Conservation (phyloP, 306 rosid genomes). For the Corylus americana region DNA sequence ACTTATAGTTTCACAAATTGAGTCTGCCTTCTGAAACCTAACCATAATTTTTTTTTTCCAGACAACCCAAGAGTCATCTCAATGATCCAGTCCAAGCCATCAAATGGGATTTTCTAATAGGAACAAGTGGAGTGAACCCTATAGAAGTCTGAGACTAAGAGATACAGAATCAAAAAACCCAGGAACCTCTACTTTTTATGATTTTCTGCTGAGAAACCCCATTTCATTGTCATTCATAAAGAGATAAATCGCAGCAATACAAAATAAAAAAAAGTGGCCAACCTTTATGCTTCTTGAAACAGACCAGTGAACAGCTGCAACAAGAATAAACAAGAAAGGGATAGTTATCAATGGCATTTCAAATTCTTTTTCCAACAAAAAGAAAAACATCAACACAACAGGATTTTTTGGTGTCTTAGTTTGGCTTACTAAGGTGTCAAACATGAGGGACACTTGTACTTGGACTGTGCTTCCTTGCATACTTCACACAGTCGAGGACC, state of each 20-base stretch:
- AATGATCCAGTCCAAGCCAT: not conserved
- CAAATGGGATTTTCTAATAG: not conserved
- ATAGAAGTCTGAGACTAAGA: not conserved
- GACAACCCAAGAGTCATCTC: not conserved
- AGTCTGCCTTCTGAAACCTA: not conserved
- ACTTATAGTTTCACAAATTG: not conserved
- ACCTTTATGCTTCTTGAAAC: slow-evolving; percentile 95
- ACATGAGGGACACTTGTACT: slow-evolving; percentile 86
- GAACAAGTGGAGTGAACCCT: not conserved
- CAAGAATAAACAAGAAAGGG: slow-evolving; percentile 1
- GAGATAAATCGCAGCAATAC: not conserved
- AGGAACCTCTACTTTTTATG: not conserved
- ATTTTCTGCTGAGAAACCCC: not conserved
- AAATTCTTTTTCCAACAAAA: not conserved
- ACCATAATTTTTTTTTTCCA: not conserved
- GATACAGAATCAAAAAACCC: not conserved
- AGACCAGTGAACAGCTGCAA: slow-evolving; percentile 69
- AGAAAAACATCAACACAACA: too few species aligned
- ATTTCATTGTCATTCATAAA: slow-evolving; percentile 26
- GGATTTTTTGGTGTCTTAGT: not conserved
- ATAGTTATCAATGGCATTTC: slow-evolving; percentile 12
- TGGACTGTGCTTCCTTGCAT: slow-evolving; percentile 68
- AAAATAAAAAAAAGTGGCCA: not conserved
- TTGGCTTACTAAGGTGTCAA: slow-evolving; percentile 64
- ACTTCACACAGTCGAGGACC: slow-evolving; percentile 70